phyloP scores from a whole-genome alignment of 2,329 filamentous ascomycete species.

The Coniochaeta sp. region DNA sequence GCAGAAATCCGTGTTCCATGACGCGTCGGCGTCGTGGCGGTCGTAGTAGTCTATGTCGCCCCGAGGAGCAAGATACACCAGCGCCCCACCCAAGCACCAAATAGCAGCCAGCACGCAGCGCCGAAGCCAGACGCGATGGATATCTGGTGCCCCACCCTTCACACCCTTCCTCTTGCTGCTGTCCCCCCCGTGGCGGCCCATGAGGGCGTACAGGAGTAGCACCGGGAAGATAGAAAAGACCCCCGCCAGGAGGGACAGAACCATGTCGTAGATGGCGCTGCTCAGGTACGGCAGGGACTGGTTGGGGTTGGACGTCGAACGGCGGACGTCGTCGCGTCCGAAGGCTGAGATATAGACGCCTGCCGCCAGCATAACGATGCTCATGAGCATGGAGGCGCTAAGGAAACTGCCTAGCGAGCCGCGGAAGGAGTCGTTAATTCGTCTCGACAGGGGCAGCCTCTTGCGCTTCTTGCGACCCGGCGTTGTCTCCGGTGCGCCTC shows the following conservation, averaged over 20 bases:
- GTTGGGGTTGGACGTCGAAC: neutral
- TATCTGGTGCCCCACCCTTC: neutral
- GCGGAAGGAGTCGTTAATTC: slow-evolving; percentile 17
- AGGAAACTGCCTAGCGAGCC: slow-evolving; percentile 17
- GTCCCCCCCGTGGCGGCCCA: slow-evolving; percentile 3
- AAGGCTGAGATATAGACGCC: slow-evolving; percentile 8
- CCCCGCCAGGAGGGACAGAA: slow-evolving; percentile 8
- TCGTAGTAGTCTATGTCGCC: slow-evolving; percentile 10
- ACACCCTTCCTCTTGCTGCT: neutral
- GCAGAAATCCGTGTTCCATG: slow-evolving; percentile 3
- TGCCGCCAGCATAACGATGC: slow-evolving; percentile 11
- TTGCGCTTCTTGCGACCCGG: neutral
- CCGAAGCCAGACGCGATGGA: slow-evolving; percentile 7
- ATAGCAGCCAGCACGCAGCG: slow-evolving; percentile 7
- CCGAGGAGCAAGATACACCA: slow-evolving; percentile 8
- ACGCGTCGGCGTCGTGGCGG: neutral
- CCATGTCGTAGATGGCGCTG: slow-evolving; percentile 12
- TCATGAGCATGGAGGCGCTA: slow-evolving; percentile 7
- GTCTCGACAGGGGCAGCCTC: neutral
- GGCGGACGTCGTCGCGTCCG: neutral
- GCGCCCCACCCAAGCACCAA: slow-evolving; percentile 7
- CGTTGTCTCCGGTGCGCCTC: neutral
- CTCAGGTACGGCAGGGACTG: slow-evolving; percentile 6
- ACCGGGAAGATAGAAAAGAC: slow-evolving; percentile 9
- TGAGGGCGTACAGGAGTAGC: slow-evolving; percentile 8